A percentile compares a stretch with the other conserved stretches of the same genome.
phyloP scores from a whole-genome alignment of 805 yeast species.

The Blastobotrys parvus region DNA sequence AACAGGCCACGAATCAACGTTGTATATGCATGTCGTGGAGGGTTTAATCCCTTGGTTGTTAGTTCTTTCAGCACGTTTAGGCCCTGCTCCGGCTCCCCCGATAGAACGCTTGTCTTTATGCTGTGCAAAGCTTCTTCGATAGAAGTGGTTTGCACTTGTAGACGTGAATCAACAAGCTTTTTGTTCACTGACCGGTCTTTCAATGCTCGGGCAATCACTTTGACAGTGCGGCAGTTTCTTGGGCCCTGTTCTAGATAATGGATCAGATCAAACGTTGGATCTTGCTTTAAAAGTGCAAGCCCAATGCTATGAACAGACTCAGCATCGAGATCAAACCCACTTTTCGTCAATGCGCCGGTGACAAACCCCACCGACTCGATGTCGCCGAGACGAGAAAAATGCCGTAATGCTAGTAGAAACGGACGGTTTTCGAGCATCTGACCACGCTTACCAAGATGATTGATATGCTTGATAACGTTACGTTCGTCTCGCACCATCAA shows the following conservation, averaged over 20 bases:
- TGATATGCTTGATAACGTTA: background rate
- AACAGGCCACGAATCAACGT: background rate
- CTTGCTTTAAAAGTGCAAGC: background rate
- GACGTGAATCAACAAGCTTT: background rate
- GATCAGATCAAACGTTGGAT: slow-evolving; percentile 2
- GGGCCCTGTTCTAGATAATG: background rate
- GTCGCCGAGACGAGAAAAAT: background rate
- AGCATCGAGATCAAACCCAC: background rate
- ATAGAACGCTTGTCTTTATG: background rate
- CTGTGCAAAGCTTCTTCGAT: background rate
- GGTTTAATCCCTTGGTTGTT: background rate
- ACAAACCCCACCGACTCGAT: slow-evolving; percentile 1
- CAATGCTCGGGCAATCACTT: background rate
- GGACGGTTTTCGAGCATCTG: background rate
- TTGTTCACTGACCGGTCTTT: background rate
- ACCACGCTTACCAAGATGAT: background rate
- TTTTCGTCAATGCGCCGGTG: background rate
- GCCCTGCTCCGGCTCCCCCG: background rate
- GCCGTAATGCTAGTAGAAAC: slow-evolving; percentile 2
- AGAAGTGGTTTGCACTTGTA: background rate
- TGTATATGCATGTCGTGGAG: background rate
- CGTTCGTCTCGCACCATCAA: slow-evolving; percentile 3
- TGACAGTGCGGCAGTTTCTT: background rate
- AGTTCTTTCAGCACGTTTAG: background rate
- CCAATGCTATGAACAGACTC: slow-evolving; percentile 4